Percentiles rank a stretch among this genome's conserved stretches.
These are phyloP conservation scores for Plasmodium ovale DNA, from an alignment of 169 alveolate genomes.

Conservation along the genomic window DNA sequence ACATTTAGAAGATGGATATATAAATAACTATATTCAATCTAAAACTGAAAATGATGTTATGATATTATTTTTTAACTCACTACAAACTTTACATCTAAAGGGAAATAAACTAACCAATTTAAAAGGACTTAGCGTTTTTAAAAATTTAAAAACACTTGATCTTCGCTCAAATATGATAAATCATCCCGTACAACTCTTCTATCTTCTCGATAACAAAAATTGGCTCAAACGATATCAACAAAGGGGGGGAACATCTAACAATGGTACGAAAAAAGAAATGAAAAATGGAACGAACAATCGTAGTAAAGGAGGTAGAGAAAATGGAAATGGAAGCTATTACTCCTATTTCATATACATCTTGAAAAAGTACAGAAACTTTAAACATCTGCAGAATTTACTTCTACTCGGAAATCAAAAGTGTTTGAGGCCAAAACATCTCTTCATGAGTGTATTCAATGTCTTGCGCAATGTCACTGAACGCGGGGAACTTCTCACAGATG, in stretches of 20 bases:
- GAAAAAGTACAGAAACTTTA: constrained; percentile 23
- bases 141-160: constrained; percentile 27
- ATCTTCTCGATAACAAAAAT: constrained; percentile 45
- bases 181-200: constrained; percentile 68
- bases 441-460: constrained; percentile 35
- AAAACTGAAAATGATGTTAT: constrained; percentile 70
- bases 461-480: constrained; percentile 11
- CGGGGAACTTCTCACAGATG: constrained; percentile 12
- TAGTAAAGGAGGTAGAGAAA: neutral
- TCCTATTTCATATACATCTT: constrained; percentile 23
- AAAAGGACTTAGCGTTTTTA: constrained; percentile 62
- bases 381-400: constrained; percentile 22
- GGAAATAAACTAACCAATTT: constrained; percentile 56
- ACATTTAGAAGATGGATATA: constrained; percentile 34
- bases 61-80: constrained; percentile 62
- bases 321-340: neutral
- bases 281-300: too few species aligned
- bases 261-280: too few species aligned
- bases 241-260: too few species aligned
- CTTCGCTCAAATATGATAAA: constrained; percentile 52
- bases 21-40: constrained; percentile 25
- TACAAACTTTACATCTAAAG: constrained; percentile 41
- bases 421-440: constrained; percentile 23
- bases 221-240: constrained; percentile 47
- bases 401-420: constrained; percentile 30